Conservation (phyloP, 345 rosid genomes). For the Raphanus raphanistrum region DNA sequence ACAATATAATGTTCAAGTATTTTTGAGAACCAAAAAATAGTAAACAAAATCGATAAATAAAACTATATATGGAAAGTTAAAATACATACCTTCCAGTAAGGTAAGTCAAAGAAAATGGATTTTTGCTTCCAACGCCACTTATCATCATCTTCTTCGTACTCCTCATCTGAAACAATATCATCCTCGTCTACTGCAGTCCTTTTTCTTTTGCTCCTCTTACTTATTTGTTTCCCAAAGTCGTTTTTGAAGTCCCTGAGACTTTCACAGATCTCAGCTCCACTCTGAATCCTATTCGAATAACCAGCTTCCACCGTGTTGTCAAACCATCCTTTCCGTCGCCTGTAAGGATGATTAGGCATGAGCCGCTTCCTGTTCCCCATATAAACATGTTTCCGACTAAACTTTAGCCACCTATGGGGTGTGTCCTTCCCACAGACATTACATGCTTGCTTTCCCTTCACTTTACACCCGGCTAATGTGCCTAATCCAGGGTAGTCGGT, state of each 20-base stretch:
- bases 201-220: neutral
- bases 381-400: too few relatives aligned
- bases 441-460: too few relatives aligned
- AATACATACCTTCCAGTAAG: neutral
- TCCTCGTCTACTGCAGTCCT: neutral
- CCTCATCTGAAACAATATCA: neutral
- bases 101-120: neutral
- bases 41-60: too few relatives aligned
- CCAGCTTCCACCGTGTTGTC: neutral
- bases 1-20: neutral
- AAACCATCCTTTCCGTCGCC: too few relatives aligned
- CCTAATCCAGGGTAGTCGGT: too few relatives aligned
- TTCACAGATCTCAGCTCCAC: neutral
- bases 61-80: too few relatives aligned
- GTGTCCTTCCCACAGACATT: too few relatives aligned
- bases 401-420: too few relatives aligned
- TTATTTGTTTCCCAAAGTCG: neutral
- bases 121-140: neutral
- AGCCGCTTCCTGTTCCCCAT: too few relatives aligned
- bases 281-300: neutral
- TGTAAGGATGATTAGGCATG: too few relatives aligned
- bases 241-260: neutral
- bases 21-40: neutral
- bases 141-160: neutral
- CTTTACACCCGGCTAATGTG: too few relatives aligned